Percentiles rank a stretch among this genome's conserved stretches.
phyloP scores from a whole-genome alignment of 1,284 basidiomycete genomes.

The Rhodotorula sp. region DNA sequence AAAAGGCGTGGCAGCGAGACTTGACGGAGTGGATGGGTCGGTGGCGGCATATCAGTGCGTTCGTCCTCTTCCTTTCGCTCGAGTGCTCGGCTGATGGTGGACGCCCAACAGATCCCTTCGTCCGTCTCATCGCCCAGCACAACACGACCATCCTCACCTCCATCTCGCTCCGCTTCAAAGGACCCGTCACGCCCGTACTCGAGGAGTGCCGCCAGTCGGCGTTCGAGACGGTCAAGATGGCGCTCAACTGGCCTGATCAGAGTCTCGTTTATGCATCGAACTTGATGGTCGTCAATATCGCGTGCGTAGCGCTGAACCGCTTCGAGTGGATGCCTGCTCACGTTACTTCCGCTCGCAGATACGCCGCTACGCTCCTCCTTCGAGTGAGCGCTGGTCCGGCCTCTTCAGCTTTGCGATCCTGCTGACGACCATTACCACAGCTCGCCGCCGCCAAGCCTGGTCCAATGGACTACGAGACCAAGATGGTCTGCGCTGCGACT shows the following conservation, averaged over 20 bases:
- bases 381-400: no score
- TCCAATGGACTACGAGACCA: slow-evolving; percentile 7
- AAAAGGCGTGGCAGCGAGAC: slow-evolving; percentile 24
- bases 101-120: slow-evolving; percentile 1
- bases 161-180: slow-evolving; percentile 32
- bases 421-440: neutral
- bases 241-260: slow-evolving; percentile 20
- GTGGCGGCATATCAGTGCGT: slow-evolving; percentile 26
- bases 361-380: slow-evolving; percentile 27
- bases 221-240: slow-evolving; percentile 25
- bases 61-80: no score
- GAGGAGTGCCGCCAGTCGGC: slow-evolving; percentile 32
- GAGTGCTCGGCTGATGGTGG: neutral
- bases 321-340: neutral
- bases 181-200: slow-evolving; percentile 26
- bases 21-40: slow-evolving; percentile 8
- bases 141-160: slow-evolving; percentile 27
- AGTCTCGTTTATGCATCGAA: slow-evolving; percentile 19
- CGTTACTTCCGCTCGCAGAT: neutral
- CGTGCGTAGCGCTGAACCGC: slow-evolving; percentile 2
- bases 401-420: no score
- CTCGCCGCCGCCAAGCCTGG: slow-evolving; percentile 16
- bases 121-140: slow-evolving; percentile 30
- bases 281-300: slow-evolving; percentile 30
- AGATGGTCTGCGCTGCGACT: slow-evolving; percentile 12